A percentile compares a stretch with the other conserved stretches of the same genome.
These are phyloP conservation scores for Diplocarpon rosae DNA, from an alignment of 2,329 filamentous ascomycete species.

Conservation along the genomic window DNA sequence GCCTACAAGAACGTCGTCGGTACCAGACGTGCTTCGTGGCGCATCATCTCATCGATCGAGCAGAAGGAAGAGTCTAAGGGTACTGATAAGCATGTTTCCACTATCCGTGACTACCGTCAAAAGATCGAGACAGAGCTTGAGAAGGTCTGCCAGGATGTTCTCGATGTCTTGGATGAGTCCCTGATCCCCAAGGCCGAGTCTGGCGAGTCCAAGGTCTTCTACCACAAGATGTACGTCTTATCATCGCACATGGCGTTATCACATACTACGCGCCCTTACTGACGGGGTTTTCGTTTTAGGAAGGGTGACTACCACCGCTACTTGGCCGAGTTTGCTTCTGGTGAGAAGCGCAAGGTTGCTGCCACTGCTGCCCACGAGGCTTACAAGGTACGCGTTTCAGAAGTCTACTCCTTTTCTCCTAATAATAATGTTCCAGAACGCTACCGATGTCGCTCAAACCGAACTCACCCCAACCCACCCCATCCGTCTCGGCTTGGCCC, in stretches of 20 bases:
- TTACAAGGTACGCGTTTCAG: conserved; percentile 66
- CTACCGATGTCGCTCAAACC: conserved; percentile 95
- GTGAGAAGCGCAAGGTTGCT: conserved; percentile 83
- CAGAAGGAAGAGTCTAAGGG: conserved; percentile 99
- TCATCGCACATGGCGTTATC: conserved; percentile 6
- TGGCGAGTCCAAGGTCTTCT: conserved; percentile 99
- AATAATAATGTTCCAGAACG: conserved; percentile 49
- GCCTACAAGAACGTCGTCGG: conserved; percentile 99
- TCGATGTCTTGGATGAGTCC: conserved; percentile 85
- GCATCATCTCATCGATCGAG: conserved; percentile 99
- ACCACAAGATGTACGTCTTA: conserved; percentile 91
- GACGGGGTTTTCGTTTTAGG: conserved; percentile 38
- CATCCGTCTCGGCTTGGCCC: conserved; percentile 90
- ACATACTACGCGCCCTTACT: background rate
- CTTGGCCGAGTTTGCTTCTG: conserved; percentile 84
- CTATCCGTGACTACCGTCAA: conserved; percentile 93
- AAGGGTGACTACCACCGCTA: conserved; percentile 97
- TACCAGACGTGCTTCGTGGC: conserved; percentile 95
- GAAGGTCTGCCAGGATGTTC: conserved; percentile 96
- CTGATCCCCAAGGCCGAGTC: conserved; percentile 93
- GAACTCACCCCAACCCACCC: conserved; percentile 96
- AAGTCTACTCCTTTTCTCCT: conserved; percentile 14
- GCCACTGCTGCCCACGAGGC: conserved; percentile 84
- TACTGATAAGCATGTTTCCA: conserved; percentile 83
- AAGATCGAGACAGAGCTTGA: conserved; percentile 98